Evolutionary conservation across 1,284 basidiomycete species (phyloP).

Genomic region (Rhodotorula sp.): DNA sequence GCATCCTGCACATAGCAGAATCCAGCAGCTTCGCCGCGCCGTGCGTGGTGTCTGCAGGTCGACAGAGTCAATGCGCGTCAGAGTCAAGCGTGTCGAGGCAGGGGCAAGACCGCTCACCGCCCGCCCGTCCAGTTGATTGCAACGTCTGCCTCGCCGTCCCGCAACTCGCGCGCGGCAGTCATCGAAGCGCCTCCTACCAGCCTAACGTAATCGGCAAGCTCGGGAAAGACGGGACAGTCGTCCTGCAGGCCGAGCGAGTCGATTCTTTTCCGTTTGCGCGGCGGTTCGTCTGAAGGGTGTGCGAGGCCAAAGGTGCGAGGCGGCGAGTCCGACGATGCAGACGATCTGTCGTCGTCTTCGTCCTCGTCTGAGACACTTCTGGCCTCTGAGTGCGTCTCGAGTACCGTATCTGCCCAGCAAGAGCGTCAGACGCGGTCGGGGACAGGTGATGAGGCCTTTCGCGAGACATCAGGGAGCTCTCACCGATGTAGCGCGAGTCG

Average conservation of each 20-base stretch:
- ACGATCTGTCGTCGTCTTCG: constrained; percentile 22
- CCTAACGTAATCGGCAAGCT: constrained; percentile 68
- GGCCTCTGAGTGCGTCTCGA: constrained; percentile 13
- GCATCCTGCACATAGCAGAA: constrained; percentile 94
- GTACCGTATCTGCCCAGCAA: constrained; percentile 16
- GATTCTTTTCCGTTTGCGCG: constrained; percentile 18
- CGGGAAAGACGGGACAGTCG: constrained; percentile 78
- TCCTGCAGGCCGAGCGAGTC: constrained; percentile 54
- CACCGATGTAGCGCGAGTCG: constrained; percentile 51
- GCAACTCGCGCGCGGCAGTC: constrained; percentile 67
- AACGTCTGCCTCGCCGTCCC: constrained; percentile 60
- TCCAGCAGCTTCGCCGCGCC: constrained; percentile 72
- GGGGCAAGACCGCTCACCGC: background rate
- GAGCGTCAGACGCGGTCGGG: background rate
- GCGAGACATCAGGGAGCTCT: background rate
- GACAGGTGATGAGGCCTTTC: background rate
- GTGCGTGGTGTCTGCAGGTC: constrained; percentile 65
- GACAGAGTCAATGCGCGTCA: no score
- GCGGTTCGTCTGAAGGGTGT: constrained; percentile 29
- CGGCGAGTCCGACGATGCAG: background rate
- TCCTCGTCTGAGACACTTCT: constrained; percentile 53
- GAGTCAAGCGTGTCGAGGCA: background rate
- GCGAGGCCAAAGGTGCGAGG: constrained; percentile 10
- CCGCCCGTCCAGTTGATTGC: constrained; percentile 84
- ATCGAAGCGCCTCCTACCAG: constrained; percentile 75